Percentiles rank a stretch among this genome's conserved stretches.
phyloP scores from a whole-genome alignment of 805 yeast species.

The Metschnikowia amazonensis region DNA sequence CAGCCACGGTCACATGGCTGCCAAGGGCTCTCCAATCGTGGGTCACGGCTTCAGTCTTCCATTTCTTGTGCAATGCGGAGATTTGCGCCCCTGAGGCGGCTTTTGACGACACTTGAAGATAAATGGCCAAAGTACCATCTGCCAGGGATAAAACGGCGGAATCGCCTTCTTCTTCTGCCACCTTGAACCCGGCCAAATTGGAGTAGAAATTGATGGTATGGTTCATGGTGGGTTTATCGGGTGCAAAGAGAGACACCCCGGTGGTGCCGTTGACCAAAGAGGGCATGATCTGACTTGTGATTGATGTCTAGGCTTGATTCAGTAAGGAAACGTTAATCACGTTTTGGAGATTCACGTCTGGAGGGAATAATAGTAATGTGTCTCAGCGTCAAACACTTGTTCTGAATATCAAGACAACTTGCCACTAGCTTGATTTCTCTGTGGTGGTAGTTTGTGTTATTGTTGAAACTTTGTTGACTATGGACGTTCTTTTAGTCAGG shows the following conservation, averaged over 20 bases:
- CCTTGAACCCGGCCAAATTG: constrained; percentile 34
- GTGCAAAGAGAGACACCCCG: constrained; percentile 50
- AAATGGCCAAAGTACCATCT: constrained; percentile 22
- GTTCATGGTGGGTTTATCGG: constrained; percentile 40
- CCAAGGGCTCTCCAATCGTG: constrained; percentile 50
- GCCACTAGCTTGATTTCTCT: too few relatives aligned
- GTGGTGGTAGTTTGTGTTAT: too few relatives aligned
- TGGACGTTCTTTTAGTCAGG: too few relatives aligned
- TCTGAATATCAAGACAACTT: too few relatives aligned
- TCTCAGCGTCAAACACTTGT: too few relatives aligned
- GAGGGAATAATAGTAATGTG: too few relatives aligned
- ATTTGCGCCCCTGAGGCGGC: constrained; percentile 20
- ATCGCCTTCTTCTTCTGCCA: constrained; percentile 21
- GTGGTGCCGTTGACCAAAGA: constrained; percentile 54
- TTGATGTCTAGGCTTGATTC: too few relatives aligned
- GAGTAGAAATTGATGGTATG: constrained; percentile 57
- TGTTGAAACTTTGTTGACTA: too few relatives aligned
- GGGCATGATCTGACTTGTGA: constrained; percentile 6
- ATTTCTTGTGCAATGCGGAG: constrained; percentile 10
- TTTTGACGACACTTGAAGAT: constrained; percentile 17
- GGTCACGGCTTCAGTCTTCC: constrained; percentile 18
- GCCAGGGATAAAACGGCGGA: constrained; percentile 22
- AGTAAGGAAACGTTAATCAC: too few relatives aligned
- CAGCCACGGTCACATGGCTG: constrained; percentile 45
- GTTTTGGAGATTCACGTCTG: too few relatives aligned